Conservation (phyloP, 148 eudicot species). For the Tetragonia tetragonoides region DNA sequence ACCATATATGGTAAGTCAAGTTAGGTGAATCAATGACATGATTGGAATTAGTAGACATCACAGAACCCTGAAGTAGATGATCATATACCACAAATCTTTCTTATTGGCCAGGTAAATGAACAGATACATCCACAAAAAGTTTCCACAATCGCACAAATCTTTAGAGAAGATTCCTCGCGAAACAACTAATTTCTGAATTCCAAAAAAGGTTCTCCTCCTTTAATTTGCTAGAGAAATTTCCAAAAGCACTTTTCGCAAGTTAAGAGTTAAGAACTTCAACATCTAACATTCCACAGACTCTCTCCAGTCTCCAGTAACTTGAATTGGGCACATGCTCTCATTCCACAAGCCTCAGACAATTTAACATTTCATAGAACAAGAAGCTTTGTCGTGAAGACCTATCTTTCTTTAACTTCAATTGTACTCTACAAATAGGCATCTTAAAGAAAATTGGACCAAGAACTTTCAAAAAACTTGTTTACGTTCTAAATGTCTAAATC, state of each 20-base stretch:
- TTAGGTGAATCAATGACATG: neutral
- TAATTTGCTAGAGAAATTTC: too few relatives aligned
- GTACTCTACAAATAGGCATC: neutral
- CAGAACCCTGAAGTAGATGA: neutral
- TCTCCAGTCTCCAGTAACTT: too few relatives aligned
- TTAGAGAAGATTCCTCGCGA: neutral
- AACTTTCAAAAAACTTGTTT: neutral
- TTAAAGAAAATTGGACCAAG: neutral
- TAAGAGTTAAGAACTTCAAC: neutral
- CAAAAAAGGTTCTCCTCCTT: too few relatives aligned
- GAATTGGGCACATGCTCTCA: too few relatives aligned
- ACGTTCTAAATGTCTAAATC: neutral
- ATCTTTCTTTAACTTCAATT: too few relatives aligned
- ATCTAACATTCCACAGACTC: neutral
- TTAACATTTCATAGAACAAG: too few relatives aligned
- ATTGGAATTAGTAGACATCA: neutral
- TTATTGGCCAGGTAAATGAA: neutral
- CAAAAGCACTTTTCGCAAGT: too few relatives aligned
- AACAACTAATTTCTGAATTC: neutral
- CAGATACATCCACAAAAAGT: neutral
- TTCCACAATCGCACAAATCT: neutral
- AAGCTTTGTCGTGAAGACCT: too few relatives aligned
- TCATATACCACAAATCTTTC: neutral
- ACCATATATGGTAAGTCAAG: neutral
- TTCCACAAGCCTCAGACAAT: too few relatives aligned